Percentiles rank a stretch among this genome's conserved stretches.
These are phyloP conservation scores for Dacryopinax primogenitus DNA, from an alignment of 768 basidiomycete species.

Conservation along the genomic window DNA sequence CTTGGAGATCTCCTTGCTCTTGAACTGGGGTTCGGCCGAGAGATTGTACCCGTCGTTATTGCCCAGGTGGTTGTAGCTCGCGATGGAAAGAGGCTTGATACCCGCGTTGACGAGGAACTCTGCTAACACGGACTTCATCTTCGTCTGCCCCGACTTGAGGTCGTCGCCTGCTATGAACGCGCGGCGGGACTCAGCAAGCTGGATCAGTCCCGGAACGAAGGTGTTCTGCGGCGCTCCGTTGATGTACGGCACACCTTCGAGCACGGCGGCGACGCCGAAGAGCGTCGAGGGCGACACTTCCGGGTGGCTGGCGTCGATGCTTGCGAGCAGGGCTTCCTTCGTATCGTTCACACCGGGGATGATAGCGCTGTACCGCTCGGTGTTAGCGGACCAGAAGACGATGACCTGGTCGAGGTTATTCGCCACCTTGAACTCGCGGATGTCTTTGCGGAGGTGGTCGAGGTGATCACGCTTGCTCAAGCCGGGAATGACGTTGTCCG, in stretches of 20 bases:
- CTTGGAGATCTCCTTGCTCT: conserved; percentile 97
- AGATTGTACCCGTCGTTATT: conserved; percentile 96
- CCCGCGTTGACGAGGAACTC: conserved; percentile 99
- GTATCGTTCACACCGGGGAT: conserved; percentile 93
- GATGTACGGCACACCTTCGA: conserved; percentile 89
- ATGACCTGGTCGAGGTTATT: conserved; percentile 76
- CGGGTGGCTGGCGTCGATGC: conserved; percentile 72
- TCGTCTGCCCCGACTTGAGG: conserved; percentile 95
- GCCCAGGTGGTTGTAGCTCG: conserved; percentile 96
- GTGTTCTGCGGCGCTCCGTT: conserved; percentile 99
- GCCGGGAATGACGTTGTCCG: conserved; percentile 84
- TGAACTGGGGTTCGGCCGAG: conserved; percentile 83
- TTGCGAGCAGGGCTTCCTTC: conserved; percentile 65
- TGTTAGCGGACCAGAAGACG: conserved; percentile 99
- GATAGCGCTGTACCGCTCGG: conserved; percentile 92
- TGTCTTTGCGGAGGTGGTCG: conserved; percentile 83
- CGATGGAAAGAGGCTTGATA: conserved; percentile 93
- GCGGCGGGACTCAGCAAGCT: conserved; percentile 74
- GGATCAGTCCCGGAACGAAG: conserved; percentile 88
- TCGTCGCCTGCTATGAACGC: conserved; percentile 97
- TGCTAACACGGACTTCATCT: conserved; percentile 90
- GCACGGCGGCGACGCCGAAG: conserved; percentile 89
- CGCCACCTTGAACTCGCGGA: conserved; percentile 77
- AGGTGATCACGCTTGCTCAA: conserved; percentile 80
- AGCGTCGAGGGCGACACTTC: conserved; percentile 95